A percentile compares a stretch with the other conserved stretches of the same genome.
These are phyloP conservation scores for Suillus variegatus DNA, from an alignment of 768 basidiomycete species.

Conservation along the genomic window DNA sequence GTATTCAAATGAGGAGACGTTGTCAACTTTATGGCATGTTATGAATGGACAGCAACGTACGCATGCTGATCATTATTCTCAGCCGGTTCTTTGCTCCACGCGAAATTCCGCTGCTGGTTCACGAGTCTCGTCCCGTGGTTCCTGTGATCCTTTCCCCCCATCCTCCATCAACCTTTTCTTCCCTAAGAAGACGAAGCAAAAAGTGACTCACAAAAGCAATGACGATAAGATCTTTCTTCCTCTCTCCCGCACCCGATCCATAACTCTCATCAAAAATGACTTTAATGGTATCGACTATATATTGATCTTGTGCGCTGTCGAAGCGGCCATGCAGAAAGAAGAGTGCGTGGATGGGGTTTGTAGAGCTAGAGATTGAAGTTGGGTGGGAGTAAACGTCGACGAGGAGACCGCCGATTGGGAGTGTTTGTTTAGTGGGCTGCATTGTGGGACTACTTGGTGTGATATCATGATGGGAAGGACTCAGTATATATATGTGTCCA, in stretches of 20 bases:
- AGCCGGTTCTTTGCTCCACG: conserved; percentile 24
- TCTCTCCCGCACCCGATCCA: conserved; percentile 6
- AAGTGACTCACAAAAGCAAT: conserved; percentile 25
- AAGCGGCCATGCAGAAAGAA: conserved; percentile 33
- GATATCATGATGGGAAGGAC: too few relatives aligned
- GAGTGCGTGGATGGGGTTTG: conserved; percentile 25
- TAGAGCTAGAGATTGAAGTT: not conserved
- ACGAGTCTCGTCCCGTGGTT: conserved; percentile 32
- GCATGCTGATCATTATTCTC: conserved; percentile 28
- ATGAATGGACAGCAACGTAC: conserved; percentile 16
- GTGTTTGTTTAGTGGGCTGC: not conserved
- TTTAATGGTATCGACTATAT: conserved; percentile 18
- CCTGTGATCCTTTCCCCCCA: conserved; percentile 30
- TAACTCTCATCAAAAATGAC: conserved; percentile 25
- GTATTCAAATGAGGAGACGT: too few relatives aligned
- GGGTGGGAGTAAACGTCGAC: conserved; percentile 28
- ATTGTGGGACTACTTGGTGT: not conserved
- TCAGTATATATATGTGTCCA: too few relatives aligned
- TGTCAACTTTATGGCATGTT: too few relatives aligned
- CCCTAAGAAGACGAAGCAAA: too few relatives aligned
- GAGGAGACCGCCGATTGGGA: conserved; percentile 28
- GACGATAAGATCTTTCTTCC: conserved; percentile 28
- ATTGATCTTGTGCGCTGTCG: not conserved
- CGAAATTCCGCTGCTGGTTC: conserved; percentile 24
- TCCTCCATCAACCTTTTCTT: too few relatives aligned